phyloP scores from a whole-genome alignment of 192 early-diverging fungal genomes.

The Coemansia umbellata region DNA sequence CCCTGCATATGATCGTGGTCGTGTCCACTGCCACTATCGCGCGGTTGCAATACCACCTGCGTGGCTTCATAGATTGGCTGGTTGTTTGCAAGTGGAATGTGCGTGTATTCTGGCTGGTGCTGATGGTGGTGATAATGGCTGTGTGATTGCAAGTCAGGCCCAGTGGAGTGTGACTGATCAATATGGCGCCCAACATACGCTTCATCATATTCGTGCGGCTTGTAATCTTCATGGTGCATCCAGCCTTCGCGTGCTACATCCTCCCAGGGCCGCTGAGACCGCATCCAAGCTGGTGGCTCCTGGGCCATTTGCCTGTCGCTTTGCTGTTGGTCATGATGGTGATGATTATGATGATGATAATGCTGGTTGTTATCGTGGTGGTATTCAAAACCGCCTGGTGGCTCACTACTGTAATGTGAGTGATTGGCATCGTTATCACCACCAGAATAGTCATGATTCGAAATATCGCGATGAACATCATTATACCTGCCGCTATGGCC shows the following conservation, averaged over 20 bases:
- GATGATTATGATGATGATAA: not conserved
- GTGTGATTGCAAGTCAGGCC: not conserved
- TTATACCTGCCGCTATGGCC: too few species aligned
- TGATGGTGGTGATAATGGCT: conserved; percentile 1
- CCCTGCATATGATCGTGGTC: not conserved
- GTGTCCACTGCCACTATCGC: not conserved
- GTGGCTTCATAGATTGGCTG: conserved; percentile 44
- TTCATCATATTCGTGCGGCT: conserved; percentile 50
- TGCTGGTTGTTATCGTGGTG: too few species aligned
- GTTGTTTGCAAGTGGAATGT: conserved; percentile 22
- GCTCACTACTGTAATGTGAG: not conserved
- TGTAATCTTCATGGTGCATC: conserved; percentile 49
- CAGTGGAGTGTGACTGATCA: conserved; percentile 9
- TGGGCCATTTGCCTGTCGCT: too few species aligned
- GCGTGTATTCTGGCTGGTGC: conserved; percentile 11
- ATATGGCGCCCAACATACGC: conserved; percentile 50
- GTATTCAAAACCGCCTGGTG: too few species aligned
- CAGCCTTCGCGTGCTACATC: conserved; percentile 54
- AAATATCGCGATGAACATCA: too few species aligned
- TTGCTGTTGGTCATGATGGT: not conserved
- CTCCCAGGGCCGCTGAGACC: conserved; percentile 56
- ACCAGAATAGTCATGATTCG: not conserved
- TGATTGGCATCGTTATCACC: not conserved
- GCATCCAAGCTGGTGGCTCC: conserved; percentile 38
- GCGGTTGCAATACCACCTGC: conserved; percentile 43